These are phyloP conservation scores for Chlorella sorokiniana DNA, from an alignment of 139 green algal species.

Conservation along the genomic window DNA sequence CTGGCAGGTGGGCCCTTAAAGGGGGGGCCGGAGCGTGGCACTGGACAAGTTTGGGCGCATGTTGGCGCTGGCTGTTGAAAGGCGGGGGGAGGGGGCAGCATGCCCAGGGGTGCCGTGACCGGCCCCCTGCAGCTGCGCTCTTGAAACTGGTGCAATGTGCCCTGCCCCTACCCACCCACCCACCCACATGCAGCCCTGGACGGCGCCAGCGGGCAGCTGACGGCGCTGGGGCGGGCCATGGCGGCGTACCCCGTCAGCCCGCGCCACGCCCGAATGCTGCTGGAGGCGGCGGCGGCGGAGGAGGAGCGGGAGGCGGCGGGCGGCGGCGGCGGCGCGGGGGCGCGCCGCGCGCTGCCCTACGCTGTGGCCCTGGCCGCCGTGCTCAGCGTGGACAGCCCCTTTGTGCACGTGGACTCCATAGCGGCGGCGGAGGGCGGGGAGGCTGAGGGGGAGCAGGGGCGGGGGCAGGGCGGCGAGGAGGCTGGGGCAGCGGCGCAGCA, in stretches of 20 bases:
- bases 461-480: conserved; percentile 33
- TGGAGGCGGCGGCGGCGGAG: conserved; percentile 57
- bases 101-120: too few species aligned
- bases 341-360: conserved; percentile 58
- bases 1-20: conserved; percentile 63
- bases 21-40: too few species aligned
- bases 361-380: conserved; percentile 85
- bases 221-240: conserved; percentile 82
- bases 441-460: conserved; percentile 2
- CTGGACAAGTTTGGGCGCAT: too few species aligned
- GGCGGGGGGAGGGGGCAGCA: too few species aligned
- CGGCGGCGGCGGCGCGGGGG: conserved; percentile 8
- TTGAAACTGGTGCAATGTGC: neutral
- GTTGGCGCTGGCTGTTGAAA: neutral
- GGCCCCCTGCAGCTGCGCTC: too few species aligned
- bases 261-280: conserved; percentile 88
- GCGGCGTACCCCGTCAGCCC: conserved; percentile 84
- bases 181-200: conserved; percentile 15
- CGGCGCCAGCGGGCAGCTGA: conserved; percentile 55
- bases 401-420: conserved; percentile 68
- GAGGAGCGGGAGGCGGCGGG: neutral
- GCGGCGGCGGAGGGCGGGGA: conserved; percentile 20
- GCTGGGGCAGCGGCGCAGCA: conserved; percentile 28
- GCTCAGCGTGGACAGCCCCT: conserved; percentile 83
- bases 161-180: neutral